Evolutionary conservation across 2,329 filamentous ascomycete species (phyloP).

Genomic region (Exophiala calicioides): DNA sequence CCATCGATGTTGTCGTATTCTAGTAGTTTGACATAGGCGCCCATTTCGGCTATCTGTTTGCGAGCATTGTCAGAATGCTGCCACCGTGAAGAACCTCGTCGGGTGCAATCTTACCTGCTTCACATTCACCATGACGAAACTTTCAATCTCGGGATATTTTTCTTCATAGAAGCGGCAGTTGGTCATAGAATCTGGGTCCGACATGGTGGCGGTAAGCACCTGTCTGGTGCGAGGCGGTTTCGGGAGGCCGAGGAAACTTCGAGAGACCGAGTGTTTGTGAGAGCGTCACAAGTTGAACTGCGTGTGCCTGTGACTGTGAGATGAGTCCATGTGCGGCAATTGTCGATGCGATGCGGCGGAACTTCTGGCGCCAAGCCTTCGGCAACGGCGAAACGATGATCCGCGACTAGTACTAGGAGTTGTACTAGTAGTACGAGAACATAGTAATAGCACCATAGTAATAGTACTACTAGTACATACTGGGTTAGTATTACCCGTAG

Average conservation of each 20-base stretch:
- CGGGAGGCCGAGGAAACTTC: no score
- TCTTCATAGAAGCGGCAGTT: conserved; percentile 98
- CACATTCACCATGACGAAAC: conserved; percentile 99
- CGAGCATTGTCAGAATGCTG: conserved; percentile 13
- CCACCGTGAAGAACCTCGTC: background rate
- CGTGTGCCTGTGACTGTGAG: conserved; percentile 11
- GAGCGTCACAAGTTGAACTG: background rate
- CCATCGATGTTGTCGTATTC: conserved; percentile 99
- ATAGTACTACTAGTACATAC: no score
- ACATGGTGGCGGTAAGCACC: conserved; percentile 29
- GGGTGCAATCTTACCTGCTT: conserved; percentile 70
- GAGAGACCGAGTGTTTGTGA: no score
- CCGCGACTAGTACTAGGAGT: no score
- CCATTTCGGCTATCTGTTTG: conserved; percentile 93
- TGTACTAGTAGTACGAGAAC: no score
- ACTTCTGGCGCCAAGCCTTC: conserved; percentile 8
- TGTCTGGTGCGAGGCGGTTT: background rate
- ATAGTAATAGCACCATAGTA: no score
- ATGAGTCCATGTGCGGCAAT: conserved; percentile 12
- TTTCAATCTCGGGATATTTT: conserved; percentile 97
- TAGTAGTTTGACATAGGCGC: conserved; percentile 97
- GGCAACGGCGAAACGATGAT: background rate
- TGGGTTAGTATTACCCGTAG: no score
- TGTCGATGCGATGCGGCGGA: conserved; percentile 2
- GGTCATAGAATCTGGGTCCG: conserved; percentile 68